phyloP scores from a whole-genome alignment of 441 rosid species.

The Gossypium schwendimanii region DNA sequence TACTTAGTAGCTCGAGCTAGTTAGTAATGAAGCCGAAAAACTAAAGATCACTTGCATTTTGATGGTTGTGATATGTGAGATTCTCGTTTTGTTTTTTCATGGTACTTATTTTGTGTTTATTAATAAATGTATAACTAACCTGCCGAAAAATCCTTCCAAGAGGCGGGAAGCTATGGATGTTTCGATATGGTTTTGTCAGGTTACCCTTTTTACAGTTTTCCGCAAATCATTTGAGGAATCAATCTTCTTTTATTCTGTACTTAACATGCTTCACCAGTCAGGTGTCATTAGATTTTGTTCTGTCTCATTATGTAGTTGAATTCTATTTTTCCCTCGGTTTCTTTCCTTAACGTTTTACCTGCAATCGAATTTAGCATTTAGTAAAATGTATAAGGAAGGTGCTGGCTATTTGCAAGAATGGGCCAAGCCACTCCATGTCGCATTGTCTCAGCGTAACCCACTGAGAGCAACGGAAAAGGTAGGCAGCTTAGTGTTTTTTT shows the following conservation, averaged over 20 bases:
- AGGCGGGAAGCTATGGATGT: background rate
- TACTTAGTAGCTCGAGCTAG: conserved; percentile 38
- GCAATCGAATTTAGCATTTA: background rate
- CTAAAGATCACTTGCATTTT: conserved; percentile 1
- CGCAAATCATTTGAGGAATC: background rate
- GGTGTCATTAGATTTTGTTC: background rate
- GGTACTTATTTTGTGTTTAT: background rate
- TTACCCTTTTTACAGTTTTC: background rate
- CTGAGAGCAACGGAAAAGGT: too few species aligned
- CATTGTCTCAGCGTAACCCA: conserved; percentile 44
- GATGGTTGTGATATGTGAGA: conserved; percentile 6
- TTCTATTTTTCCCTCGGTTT: background rate
- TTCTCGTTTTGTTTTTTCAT: background rate
- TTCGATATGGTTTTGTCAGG: background rate
- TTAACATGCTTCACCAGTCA: background rate
- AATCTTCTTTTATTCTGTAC: background rate
- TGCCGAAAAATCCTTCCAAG: background rate
- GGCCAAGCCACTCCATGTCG: conserved; percentile 87
- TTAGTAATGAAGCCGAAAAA: background rate
- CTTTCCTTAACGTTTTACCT: background rate
- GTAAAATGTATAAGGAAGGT: background rate
- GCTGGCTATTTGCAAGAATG: conserved; percentile 69
- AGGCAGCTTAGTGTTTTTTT: background rate
- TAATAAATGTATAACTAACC: background rate
- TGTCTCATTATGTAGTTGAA: background rate